phyloP scores from a whole-genome alignment of 345 rosid species.

The Populus alba region DNA sequence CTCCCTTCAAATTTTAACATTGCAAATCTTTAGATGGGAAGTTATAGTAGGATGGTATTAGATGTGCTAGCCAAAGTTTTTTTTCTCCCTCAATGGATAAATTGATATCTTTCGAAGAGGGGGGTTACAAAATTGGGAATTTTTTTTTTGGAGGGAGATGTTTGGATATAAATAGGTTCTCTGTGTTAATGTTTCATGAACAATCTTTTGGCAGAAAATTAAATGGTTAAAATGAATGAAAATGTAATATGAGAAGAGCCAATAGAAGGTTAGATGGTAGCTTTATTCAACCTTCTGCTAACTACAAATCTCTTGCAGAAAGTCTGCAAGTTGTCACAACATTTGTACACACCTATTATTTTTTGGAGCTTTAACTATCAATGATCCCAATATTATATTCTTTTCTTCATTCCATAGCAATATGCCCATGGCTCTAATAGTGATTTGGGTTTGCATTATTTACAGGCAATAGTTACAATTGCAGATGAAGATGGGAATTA shows the following conservation, averaged over 20 bases:
- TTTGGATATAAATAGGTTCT: not conserved
- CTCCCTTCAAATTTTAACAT: not conserved
- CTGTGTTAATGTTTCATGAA: not conserved
- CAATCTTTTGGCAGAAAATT: not conserved
- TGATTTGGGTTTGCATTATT: conserved; percentile 23
- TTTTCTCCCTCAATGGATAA: not conserved
- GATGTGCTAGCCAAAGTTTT: not conserved
- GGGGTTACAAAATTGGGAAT: not conserved
- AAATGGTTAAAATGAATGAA: not conserved
- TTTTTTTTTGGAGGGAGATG: not conserved
- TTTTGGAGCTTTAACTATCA: not conserved
- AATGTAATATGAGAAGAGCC: not conserved
- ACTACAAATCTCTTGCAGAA: not conserved
- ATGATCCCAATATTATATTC: not conserved
- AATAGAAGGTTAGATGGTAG: not conserved
- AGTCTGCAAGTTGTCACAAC: not conserved
- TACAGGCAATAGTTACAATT: conserved; percentile 79
- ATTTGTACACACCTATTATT: not conserved
- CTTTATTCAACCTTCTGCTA: not conserved
- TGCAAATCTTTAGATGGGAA: not conserved
- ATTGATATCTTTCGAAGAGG: not conserved
- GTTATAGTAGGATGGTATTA: not conserved
- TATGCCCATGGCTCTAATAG: conserved; percentile 19
- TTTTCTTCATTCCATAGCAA: not conserved
- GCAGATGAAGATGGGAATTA: conserved; percentile 99